Base-by-base conservation (phyloP, 495 filamentous ascomycete species). In the Talaromyces stipitatus region DNA sequence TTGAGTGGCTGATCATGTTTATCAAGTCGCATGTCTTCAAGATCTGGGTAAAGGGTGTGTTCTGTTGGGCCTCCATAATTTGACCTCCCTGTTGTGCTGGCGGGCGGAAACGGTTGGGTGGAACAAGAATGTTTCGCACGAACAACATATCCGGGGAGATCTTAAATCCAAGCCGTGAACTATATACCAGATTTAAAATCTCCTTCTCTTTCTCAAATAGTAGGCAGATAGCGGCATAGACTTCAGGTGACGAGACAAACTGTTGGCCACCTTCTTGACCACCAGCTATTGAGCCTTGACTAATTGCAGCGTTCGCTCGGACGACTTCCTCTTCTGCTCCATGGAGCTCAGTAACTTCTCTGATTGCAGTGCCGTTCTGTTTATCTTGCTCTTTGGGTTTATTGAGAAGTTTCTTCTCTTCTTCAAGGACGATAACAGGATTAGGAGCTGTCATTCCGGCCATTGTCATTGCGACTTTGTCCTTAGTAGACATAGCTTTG, bases 41-140 rank as follows among this genome's bases (percentile, higher is more conserved):
- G 54, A 99, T 89, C 54, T 80, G 73, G 63, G 88, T 91, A 69
- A 96, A 94, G 0, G 89, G 79, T 1, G 77, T 82, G 70, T 99
- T 99, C 65, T 94, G 87, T 58, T 86, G 81, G 1, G 88, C 82
- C 70, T 99, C 95, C 43, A 89, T 80, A 56, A 97, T 85, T 33
- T 86, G 84, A 14, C 84, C 82, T 50, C 89, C 88, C 43, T 89
- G 87, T 28, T 80, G 77, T n/a, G 90, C 84, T 67, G 91, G 91
- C 22, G 91, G 91, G n/a, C 95, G 85, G 67, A 87, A 97, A 62
- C 85, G 88, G 66, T 94, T 97, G 0, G 95, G 94, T 14, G 95
- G 91, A 3, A 99, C 88, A 22, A 96, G 69, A 30, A 99, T 72
- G 29, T 78, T 84, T 59, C 85, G 83, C 47, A 97, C 78, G 72